Evolutionary conservation across 768 basidiomycete species (phyloP), one percentile per base, ranked within the genome.

Genomic region (Termitomyces sp.): DNA sequence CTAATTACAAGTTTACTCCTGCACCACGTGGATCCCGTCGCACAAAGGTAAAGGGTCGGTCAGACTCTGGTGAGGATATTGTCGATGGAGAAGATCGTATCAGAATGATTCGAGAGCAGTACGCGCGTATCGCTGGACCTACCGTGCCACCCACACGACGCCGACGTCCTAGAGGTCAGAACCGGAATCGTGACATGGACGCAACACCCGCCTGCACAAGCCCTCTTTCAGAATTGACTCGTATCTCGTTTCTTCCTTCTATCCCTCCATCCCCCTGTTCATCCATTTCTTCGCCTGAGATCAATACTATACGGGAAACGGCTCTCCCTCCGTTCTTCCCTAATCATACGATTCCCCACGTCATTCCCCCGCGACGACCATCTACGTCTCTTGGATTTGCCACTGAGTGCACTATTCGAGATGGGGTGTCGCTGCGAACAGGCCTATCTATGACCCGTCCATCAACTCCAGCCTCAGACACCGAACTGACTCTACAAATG

Each of bases 1-100:
- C 87, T 2, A 72, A 78, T 58, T 87, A 86, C 69, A 83, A 80
- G 66, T 87, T 85, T 60, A 74, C 77, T 30, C 86, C 86, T 38
- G 66, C 72, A 17, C 70, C 71, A 0, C 68, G 69, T 19, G 70
- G 70, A 9, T 66, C 71, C n/a, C 63, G 67, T 44, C 70, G 68
- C 26, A 50, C 67, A 21, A 75, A 74, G 62, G 64, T 57, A 43
- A 73, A 66, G 60, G 59, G 54, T 54, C 63, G 64, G 45, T 37
- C 54, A 45, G 62, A 57, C 48, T 43, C n/a, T 50, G 62, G 61
- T 17, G 35, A 41, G 17, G 56, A 55, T 44, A 55, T 61, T 41
- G 50, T 43, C 31, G 65, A 60, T 17, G 63, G 60, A 41, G 62
- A 60, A 49, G 64, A 67, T 37, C 62, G 64, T 33, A 73, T 73